A percentile compares a stretch with the other conserved stretches of the same genome.
Evolutionary conservation across 176 grass and related monocot genomes (phyloP).

Genomic region (Zizania latifolia): DNA sequence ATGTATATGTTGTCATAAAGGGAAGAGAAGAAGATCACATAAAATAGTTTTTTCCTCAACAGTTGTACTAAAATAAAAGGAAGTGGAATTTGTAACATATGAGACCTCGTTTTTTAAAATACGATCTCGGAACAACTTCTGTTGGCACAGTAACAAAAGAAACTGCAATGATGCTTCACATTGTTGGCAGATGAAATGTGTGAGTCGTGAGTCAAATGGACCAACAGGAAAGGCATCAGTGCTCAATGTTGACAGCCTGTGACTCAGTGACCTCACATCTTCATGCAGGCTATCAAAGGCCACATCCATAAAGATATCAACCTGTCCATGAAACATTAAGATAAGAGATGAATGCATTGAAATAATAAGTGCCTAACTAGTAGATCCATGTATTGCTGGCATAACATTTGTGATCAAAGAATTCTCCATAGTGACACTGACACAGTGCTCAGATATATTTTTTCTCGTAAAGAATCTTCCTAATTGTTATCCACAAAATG

Average conservation of each 20-base stretch:
- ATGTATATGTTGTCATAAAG: not conserved
- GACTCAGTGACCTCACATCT: conserved; percentile 61
- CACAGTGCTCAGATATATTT: not conserved
- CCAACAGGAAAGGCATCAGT: conserved; percentile 25
- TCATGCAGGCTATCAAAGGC: conserved; percentile 84
- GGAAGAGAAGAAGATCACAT: not conserved
- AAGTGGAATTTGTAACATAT: too few relatives aligned
- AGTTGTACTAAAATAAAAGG: not conserved
- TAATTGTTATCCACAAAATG: not conserved
- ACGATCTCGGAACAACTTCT: conserved; percentile 77
- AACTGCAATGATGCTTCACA: conserved; percentile 86
- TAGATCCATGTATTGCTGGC: not conserved
- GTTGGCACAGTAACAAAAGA: conserved; percentile 85
- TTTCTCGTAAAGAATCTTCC: not conserved
- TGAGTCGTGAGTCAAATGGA: conserved; percentile 38
- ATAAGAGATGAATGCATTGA: conserved; percentile 15
- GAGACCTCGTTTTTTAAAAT: conserved; percentile 83
- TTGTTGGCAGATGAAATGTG: conserved; percentile 81
- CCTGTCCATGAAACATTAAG: conserved; percentile 55
- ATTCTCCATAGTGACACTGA: not conserved
- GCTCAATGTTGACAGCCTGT: conserved; percentile 42
- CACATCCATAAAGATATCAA: conserved; percentile 88
- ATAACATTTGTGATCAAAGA: conserved; percentile 1
- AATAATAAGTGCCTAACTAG: not conserved
- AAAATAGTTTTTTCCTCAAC: not conserved